phyloP scores from a whole-genome alignment of 2,329 filamentous ascomycete genomes.

The Berkeleyomyces basicola region DNA sequence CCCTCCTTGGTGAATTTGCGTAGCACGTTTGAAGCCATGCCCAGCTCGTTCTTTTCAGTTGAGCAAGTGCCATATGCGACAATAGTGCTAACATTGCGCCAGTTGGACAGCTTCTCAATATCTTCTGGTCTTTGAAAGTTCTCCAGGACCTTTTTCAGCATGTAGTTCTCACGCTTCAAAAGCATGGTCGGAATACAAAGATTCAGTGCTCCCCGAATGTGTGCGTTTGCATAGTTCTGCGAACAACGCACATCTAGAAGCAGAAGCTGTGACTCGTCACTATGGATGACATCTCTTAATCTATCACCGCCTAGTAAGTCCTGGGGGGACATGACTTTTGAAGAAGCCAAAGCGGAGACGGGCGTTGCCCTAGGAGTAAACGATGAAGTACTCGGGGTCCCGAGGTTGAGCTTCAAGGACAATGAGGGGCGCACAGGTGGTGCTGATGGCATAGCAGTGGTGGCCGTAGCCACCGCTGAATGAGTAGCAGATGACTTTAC shows the following conservation, averaged over 20 bases:
- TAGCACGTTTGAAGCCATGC: conserved; percentile 67
- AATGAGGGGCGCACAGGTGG: conserved; percentile 19
- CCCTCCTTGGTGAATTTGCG: conserved; percentile 85
- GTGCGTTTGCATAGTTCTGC: conserved; percentile 60
- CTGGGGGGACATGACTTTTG: conserved; percentile 18
- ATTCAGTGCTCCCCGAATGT: conserved; percentile 69
- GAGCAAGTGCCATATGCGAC: conserved; percentile 77
- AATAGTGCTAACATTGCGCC: conserved; percentile 59
- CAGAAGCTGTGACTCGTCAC: conserved; percentile 21
- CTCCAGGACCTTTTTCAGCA: conserved; percentile 69
- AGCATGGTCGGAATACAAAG: conserved; percentile 91
- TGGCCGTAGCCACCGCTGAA: background rate
- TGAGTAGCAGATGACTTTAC: background rate
- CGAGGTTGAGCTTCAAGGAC: conserved; percentile 31
- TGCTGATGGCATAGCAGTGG: background rate
- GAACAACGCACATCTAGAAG: conserved; percentile 72
- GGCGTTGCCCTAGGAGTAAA: background rate
- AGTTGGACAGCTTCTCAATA: conserved; percentile 55
- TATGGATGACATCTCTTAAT: conserved; percentile 39
- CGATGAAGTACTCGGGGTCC: conserved; percentile 16
- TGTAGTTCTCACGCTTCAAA: conserved; percentile 79
- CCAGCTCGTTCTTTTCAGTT: conserved; percentile 61
- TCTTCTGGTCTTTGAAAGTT: conserved; percentile 64
- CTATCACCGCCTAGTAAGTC: conserved; percentile 36
- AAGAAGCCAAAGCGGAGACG: background rate